Percentiles rank a stretch among this genome's conserved stretches.
Conservation (phyloP, 192 early-diverging fungal genomes). For the Dissophora ornata region DNA sequence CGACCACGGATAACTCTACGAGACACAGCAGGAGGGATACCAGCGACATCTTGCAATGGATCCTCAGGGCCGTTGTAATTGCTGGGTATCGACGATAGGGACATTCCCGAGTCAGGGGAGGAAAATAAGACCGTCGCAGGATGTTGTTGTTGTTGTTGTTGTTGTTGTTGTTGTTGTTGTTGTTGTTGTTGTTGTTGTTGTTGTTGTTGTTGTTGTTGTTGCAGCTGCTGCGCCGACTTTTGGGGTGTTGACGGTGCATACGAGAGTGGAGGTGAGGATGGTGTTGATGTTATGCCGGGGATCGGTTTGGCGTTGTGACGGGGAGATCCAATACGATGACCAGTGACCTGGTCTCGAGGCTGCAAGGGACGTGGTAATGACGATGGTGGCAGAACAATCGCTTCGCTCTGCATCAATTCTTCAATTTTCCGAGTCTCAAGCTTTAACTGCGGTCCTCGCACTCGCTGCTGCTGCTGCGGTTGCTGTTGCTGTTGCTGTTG, state of each 20-base stretch:
- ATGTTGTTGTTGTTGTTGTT: not conserved
- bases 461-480: too few species aligned
- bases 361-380: constrained; percentile 44
- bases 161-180: constrained; percentile 7
- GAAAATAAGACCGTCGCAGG: not conserved
- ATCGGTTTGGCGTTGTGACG: constrained; percentile 1
- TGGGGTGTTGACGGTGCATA: not conserved
- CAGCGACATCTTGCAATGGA: constrained; percentile 11
- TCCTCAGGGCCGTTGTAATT: not conserved
- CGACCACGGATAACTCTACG: constrained; percentile 40
- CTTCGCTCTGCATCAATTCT: constrained; percentile 19
- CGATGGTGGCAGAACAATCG: constrained; percentile 25
- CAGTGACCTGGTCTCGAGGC: constrained; percentile 19
- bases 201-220: too few species aligned
- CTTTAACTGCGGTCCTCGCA: not conserved
- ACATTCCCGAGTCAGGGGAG: not conserved
- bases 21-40: not conserved
- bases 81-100: not conserved
- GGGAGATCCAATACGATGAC: constrained; percentile 22
- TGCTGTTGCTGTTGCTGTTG: constrained; percentile 9
- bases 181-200: not conserved
- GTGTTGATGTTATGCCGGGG: constrained; percentile 1
- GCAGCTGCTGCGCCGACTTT: too few species aligned
- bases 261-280: constrained; percentile 1
- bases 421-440: not conserved